A percentile compares a stretch with the other conserved stretches of the same genome.
Conservation (phyloP, 2,329 filamentous ascomycete genomes). For the Colletotrichum phormii region DNA sequence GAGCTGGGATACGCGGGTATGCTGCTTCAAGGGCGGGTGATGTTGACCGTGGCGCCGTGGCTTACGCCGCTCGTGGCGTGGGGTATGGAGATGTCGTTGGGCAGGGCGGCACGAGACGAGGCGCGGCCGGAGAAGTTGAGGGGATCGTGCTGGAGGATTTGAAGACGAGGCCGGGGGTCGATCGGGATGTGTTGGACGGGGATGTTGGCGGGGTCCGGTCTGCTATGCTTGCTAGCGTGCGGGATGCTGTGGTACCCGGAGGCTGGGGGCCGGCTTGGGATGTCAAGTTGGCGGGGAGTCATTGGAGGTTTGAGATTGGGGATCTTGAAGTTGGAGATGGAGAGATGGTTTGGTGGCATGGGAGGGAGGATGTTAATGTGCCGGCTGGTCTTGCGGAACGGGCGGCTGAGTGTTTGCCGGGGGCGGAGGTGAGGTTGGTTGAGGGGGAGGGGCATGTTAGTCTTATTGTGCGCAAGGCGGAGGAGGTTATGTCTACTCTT, state of each 20-base stretch:
- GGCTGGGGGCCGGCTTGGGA: constrained; percentile 43
- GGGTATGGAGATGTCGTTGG: too few species aligned
- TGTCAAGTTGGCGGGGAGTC: constrained; percentile 40
- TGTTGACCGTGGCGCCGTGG: too few species aligned
- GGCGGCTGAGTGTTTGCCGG: background rate
- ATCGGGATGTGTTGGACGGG: constrained; percentile 27
- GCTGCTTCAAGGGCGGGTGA: too few species aligned
- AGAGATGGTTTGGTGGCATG: constrained; percentile 47
- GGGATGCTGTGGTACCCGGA: constrained; percentile 26
- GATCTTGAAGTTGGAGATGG: constrained; percentile 41
- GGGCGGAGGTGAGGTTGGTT: background rate
- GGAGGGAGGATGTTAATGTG: constrained; percentile 45
- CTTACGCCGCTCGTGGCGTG: too few species aligned
- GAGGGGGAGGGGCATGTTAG: background rate
- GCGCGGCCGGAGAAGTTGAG: too few species aligned
- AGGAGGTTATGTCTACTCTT: background rate
- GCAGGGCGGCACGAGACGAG: too few species aligned
- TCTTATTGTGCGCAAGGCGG: background rate
- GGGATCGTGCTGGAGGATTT: too few species aligned
- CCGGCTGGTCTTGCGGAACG: constrained; percentile 42
- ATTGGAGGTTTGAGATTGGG: constrained; percentile 47
- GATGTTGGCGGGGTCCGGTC: constrained; percentile 42
- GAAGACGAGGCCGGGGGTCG: too few species aligned
- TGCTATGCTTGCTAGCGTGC: constrained; percentile 35
- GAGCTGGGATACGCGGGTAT: too few species aligned